Conservation (phyloP, 108 stramenopile genomes). For the Pseudonitzschia delicatissima region DNA sequence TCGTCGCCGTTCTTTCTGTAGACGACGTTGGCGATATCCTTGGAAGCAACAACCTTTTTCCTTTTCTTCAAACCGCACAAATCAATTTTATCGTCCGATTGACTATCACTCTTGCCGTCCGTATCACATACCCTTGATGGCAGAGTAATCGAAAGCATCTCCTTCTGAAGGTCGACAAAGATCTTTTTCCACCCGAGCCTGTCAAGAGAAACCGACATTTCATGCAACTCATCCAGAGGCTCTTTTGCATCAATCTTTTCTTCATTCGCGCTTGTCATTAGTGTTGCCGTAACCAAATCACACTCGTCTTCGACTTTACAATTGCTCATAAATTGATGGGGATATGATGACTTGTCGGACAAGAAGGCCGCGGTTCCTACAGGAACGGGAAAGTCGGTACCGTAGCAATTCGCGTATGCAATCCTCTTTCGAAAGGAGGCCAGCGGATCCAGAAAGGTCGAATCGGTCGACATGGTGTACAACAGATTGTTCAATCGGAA, state of each 20-base stretch:
- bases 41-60: constrained; percentile 34
- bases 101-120: neutral
- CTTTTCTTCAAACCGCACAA: neutral
- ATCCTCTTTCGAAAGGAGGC: constrained; percentile 64
- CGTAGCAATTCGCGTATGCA: constrained; percentile 87
- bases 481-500: constrained; percentile 44
- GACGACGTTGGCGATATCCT: constrained; percentile 41
- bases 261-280: constrained; percentile 27
- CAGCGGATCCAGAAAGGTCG: constrained; percentile 56
- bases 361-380: constrained; percentile 80
- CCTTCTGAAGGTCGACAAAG: constrained; percentile 74
- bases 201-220: constrained; percentile 73
- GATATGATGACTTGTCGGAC: constrained; percentile 46
- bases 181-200: constrained; percentile 86
- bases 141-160: constrained; percentile 40
- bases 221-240: constrained; percentile 31
- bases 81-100: neutral
- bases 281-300: constrained; percentile 23
- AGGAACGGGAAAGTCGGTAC: constrained; percentile 88
- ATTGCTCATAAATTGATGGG: constrained; percentile 42
- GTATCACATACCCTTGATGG: constrained; percentile 1
- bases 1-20: neutral
- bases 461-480: constrained; percentile 39
- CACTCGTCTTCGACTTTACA: constrained; percentile 19
- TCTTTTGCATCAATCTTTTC: constrained; percentile 8